phyloP scores from a whole-genome alignment of 2,329 filamentous ascomycete genomes.

The Xylariaceae sp. region DNA sequence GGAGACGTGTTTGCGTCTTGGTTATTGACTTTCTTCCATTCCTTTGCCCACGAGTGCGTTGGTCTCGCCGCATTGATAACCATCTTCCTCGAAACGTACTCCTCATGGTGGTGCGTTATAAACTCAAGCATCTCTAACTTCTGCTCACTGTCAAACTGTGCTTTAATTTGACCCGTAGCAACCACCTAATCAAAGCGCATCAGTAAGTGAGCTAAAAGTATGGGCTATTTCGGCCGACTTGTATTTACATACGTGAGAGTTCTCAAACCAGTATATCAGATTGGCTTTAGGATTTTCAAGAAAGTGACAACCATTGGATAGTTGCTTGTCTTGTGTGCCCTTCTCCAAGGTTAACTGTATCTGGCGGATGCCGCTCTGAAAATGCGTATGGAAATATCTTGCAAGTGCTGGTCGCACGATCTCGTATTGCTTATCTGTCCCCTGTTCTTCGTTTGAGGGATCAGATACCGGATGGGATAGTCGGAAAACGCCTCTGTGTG shows the following conservation, averaged over 20 bases:
- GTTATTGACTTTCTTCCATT: conserved; percentile 66
- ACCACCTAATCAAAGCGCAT: conserved; percentile 63
- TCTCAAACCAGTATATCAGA: conserved; percentile 88
- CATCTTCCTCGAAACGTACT: conserved; percentile 77
- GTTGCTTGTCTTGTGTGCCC: conserved; percentile 58
- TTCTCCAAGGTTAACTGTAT: conserved; percentile 87
- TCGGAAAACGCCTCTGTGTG: conserved; percentile 76
- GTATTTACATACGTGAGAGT: conserved; percentile 72
- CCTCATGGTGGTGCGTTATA: conserved; percentile 75
- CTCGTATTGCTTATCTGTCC: conserved; percentile 80
- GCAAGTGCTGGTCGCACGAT: conserved; percentile 82
- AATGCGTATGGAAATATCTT: conserved; percentile 89
- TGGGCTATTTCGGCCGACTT: not conserved
- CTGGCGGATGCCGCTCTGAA: conserved; percentile 82
- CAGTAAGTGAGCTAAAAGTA: not conserved
- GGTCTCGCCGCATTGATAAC: conserved; percentile 68
- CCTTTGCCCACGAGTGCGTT: conserved; percentile 69
- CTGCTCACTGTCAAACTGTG: conserved; percentile 78
- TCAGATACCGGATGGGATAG: conserved; percentile 65
- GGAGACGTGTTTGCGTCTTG: conserved; percentile 66
- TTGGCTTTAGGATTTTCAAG: conserved; percentile 80
- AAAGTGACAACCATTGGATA: conserved; percentile 70
- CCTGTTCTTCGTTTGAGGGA: conserved; percentile 54
- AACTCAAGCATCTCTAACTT: conserved; percentile 89
- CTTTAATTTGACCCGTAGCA: conserved; percentile 76